Percentiles rank a stretch among this genome's conserved stretches.
phyloP scores from a whole-genome alignment of 164 flowering plant genomes.

The Sextonia rubra region DNA sequence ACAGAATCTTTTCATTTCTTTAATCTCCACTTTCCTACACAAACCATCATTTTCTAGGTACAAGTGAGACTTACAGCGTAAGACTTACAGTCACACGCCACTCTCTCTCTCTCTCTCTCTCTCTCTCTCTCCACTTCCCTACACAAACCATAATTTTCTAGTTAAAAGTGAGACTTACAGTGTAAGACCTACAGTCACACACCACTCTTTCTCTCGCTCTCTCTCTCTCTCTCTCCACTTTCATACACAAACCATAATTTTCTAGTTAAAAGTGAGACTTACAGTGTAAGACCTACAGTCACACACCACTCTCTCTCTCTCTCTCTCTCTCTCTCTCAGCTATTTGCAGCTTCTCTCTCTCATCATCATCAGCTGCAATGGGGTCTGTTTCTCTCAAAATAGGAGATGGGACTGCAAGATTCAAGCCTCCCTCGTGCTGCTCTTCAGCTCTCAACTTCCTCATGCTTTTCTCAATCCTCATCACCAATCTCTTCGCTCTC shows the following conservation, averaged over 20 bases:
- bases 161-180: too few species aligned
- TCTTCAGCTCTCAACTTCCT: constrained; percentile 71
- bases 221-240: neutral
- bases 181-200: too few species aligned
- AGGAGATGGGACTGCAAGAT: constrained; percentile 96
- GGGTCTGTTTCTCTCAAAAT: constrained; percentile 89
- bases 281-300: too few species aligned
- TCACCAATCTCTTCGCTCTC: constrained; percentile 85
- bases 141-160: too few species aligned
- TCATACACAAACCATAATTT: too few species aligned
- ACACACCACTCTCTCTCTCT: constrained; percentile 1
- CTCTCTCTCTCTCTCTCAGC: neutral
- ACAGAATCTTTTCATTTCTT: too few species aligned
- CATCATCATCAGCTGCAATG: constrained; percentile 13
- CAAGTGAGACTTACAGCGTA: too few species aligned
- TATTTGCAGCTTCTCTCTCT: too few species aligned
- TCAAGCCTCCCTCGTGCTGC: constrained; percentile 59
- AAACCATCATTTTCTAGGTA: too few species aligned
- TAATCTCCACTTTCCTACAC: too few species aligned
- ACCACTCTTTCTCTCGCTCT: constrained; percentile 1
- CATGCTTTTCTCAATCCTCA: constrained; percentile 81
- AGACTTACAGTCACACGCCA: neutral
- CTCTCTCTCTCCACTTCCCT: neutral
- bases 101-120: constrained; percentile 4
- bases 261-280: too few species aligned